Evolutionary conservation across 306 rosid species (phyloP).

Genomic region (Trifolium repens): DNA sequence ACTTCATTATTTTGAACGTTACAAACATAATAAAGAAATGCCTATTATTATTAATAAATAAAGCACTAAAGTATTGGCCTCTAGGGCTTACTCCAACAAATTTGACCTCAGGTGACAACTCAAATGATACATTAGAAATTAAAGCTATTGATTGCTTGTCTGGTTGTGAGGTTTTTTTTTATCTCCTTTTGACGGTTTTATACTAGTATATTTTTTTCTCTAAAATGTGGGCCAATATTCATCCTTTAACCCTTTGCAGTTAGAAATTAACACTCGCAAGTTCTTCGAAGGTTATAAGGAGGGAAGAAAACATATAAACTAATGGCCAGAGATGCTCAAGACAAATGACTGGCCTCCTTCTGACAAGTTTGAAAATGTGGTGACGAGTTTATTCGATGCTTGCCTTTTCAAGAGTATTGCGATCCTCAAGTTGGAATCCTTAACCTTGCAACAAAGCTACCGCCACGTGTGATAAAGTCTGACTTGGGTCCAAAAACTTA

Average conservation of each 20-base stretch:
- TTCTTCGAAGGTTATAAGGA: slow-evolving; percentile 70
- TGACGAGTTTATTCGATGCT: slow-evolving; percentile 71
- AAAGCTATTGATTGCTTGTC: slow-evolving; percentile 79
- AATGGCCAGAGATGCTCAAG: slow-evolving; percentile 89
- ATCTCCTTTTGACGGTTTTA: slow-evolving; percentile 3
- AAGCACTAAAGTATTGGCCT: too few relatives aligned
- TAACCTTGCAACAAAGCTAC: slow-evolving; percentile 82
- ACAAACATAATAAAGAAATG: too few relatives aligned
- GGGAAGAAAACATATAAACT: slow-evolving; percentile 61
- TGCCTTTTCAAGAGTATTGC: slow-evolving; percentile 80
- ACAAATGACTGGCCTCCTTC: slow-evolving; percentile 90
- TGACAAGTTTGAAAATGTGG: slow-evolving; percentile 73
- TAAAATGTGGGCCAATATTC: background rate
- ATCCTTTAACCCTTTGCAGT: slow-evolving; percentile 53
- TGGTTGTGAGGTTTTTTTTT: slow-evolving; percentile 67
- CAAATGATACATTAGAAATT: slow-evolving; percentile 51
- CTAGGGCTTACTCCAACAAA: too few relatives aligned
- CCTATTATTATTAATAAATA: too few relatives aligned
- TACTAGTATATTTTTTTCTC: background rate
- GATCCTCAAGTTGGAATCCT: slow-evolving; percentile 74
- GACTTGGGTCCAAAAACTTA: slow-evolving; percentile 91
- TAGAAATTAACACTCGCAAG: slow-evolving; percentile 56
- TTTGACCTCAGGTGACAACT: slow-evolving; percentile 43
- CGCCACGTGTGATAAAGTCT: slow-evolving; percentile 63
- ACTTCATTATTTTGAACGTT: too few relatives aligned